Base-by-base conservation (phyloP, 176 grass and related monocot genomes). In the Musa beccarii region DNA sequence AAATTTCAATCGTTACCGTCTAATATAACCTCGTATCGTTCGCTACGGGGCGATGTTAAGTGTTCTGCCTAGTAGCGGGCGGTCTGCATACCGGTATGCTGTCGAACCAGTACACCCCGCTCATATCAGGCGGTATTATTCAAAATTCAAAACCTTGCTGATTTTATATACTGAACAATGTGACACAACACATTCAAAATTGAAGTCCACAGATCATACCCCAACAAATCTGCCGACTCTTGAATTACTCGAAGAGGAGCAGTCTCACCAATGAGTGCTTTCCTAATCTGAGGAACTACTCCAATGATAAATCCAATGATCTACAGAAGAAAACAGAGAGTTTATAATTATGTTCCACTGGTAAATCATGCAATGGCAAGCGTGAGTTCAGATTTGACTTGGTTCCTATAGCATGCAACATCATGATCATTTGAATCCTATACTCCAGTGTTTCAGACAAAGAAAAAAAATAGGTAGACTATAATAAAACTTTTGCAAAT, bases 161-260 rank as follows among this genome's bases (percentile, higher is more conserved):
- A 22, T 22, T 0, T 22, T 22, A 22, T 22, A 43, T 43, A 4
- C 34, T 43, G 34, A 43, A 43, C 34, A 43, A 81, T 66, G 14
- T 11, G 23, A 2, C 0, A 43, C 4, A 3, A 14, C 15, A 16
- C 3, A 1, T 1, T n/a, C 34, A 79, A 49, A 79, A 57, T 34
- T 29, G 65, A 25, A 56, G 52, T 2, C 16, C 14, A 50, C 75
- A 22, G 4, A 28, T 0, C 49, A 43, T 91, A 99, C 95, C 95
- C 88, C 54, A 94, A 76, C 74, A 94, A 52, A 72, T 84, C 83
- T 79, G 86, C 79, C 1, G 90, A 93, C 50, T 99, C 88, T 2
- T 87, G 84, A 49, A 99, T 81, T 20, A 89, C 84, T 68, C 90
- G 90, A 54, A 94, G 90, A 79, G 95, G 86, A 49, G 90, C 88